Conservation (phyloP, 2,329 filamentous ascomycete genomes). For the Emergomyces pasteurianus region DNA sequence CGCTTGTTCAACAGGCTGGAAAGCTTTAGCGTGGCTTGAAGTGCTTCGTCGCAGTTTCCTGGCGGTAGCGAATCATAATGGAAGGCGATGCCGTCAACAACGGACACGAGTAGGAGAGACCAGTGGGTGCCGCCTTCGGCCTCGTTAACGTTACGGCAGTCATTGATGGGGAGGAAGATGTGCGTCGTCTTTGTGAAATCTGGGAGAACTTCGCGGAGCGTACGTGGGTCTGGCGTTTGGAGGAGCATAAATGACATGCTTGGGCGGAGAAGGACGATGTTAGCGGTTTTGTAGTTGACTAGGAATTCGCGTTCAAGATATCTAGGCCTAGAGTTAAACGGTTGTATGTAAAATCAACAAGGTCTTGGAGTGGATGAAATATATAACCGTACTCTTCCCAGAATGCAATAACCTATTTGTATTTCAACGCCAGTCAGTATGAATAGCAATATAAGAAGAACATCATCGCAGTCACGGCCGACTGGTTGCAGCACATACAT, state of each 20-base stretch:
- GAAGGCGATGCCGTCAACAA: conserved; percentile 83
- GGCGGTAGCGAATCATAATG: conserved; percentile 85
- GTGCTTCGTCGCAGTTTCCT: conserved; percentile 64
- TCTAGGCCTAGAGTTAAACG: conserved; percentile 24
- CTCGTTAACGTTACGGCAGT: conserved; percentile 60
- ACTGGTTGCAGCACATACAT: conserved; percentile 45
- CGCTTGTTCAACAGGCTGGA: conserved; percentile 55
- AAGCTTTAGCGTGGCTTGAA: conserved; percentile 57
- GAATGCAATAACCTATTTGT: conserved; percentile 75
- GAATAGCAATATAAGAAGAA: background rate
- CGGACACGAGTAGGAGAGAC: conserved; percentile 80
- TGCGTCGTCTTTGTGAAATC: conserved; percentile 73
- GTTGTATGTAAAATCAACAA: background rate
- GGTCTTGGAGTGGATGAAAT: background rate
- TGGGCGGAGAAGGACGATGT: conserved; percentile 82
- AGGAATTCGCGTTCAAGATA: conserved; percentile 87
- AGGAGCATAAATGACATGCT: conserved; percentile 88
- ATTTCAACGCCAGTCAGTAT: background rate
- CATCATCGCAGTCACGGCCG: background rate
- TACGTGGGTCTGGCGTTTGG: conserved; percentile 50
- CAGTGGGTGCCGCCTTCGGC: conserved; percentile 92
- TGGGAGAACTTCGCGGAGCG: conserved; percentile 58
- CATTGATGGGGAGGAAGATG: conserved; percentile 92
- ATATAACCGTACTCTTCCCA: conserved; percentile 70
- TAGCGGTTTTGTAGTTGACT: conserved; percentile 62